These are phyloP conservation scores for Capsicum baccatum DNA, from an alignment of 257 asterid species.

Conservation along the genomic window DNA sequence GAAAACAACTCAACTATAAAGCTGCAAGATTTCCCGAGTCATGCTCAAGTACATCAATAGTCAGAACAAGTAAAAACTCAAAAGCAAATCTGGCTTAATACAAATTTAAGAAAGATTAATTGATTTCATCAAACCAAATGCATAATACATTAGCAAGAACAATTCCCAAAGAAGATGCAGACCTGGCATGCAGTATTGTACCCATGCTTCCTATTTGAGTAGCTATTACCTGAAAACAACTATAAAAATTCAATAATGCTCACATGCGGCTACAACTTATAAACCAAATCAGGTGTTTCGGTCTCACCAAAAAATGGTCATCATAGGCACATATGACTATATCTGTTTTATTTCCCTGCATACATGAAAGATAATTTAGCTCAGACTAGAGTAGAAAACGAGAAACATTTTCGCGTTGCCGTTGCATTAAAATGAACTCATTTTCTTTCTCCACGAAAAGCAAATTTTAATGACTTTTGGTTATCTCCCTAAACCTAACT, in stretches of 20 bases:
- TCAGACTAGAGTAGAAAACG: background rate
- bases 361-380: background rate
- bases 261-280: background rate
- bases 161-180: background rate
- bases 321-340: slow-evolving; percentile 73
- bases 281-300: slow-evolving; percentile 11
- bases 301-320: slow-evolving; percentile 79
- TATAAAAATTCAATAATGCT: background rate
- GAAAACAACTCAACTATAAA: background rate
- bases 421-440: background rate
- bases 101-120: background rate
- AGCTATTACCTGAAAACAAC: slow-evolving; percentile 65
- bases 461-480: background rate
- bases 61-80: slow-evolving; percentile 12
- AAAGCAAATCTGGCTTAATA: background rate
- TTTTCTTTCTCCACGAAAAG: background rate
- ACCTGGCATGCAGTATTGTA: slow-evolving; percentile 91
- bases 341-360: slow-evolving; percentile 79
- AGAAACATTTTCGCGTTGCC: background rate
- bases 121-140: background rate
- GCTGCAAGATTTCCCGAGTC: background rate
- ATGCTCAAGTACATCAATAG: background rate
- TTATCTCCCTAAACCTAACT: background rate
- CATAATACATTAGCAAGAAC: slow-evolving; percentile 17
- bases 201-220: slow-evolving; percentile 99